Conservation (phyloP, 805 yeast genomes). For the Priceomyces medius region DNA sequence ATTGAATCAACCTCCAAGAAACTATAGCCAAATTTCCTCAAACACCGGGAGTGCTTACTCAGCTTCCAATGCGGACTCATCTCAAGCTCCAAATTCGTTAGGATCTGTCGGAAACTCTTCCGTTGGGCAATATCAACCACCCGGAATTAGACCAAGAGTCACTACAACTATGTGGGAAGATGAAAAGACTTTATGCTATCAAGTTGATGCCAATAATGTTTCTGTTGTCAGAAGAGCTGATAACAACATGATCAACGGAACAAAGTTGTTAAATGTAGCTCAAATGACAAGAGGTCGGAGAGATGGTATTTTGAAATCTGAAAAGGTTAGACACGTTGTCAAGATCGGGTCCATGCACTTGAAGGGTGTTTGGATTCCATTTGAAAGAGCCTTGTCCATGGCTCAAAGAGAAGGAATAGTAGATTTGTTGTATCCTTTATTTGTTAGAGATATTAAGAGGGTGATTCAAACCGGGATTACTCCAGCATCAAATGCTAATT, state of each 20-base stretch:
- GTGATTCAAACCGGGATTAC: conserved; percentile 48
- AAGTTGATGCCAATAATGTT: conserved; percentile 79
- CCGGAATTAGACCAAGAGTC: conserved; percentile 58
- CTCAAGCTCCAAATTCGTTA: conserved; percentile 20
- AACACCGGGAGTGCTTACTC: conserved; percentile 13
- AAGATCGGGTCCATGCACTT: conserved; percentile 85
- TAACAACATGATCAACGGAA: conserved; percentile 82
- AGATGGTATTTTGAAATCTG: conserved; percentile 79
- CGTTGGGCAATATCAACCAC: conserved; percentile 47
- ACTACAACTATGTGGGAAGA: conserved; percentile 92
- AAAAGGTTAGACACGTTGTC: conserved; percentile 74
- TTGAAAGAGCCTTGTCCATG: conserved; percentile 76
- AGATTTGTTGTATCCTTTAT: conserved; percentile 63
- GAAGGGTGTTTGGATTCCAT: conserved; percentile 90
- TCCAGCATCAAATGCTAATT: conserved; percentile 21
- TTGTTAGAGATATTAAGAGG: conserved; percentile 70
- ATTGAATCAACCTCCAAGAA: conserved; percentile 26
- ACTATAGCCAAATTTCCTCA: conserved; percentile 17
- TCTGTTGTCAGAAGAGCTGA: conserved; percentile 82
- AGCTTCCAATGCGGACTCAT: conserved; percentile 8
- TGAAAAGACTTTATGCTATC: conserved; percentile 80
- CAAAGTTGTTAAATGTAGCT: conserved; percentile 78
- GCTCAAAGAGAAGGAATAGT: conserved; percentile 78
- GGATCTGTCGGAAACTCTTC: conserved; percentile 21
- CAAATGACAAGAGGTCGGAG: conserved; percentile 86